Percentiles rank a stretch among this genome's conserved stretches.
These are phyloP conservation scores for Candida sanyaensis DNA, from an alignment of 1,139 yeast genomes.

Conservation along the genomic window DNA sequence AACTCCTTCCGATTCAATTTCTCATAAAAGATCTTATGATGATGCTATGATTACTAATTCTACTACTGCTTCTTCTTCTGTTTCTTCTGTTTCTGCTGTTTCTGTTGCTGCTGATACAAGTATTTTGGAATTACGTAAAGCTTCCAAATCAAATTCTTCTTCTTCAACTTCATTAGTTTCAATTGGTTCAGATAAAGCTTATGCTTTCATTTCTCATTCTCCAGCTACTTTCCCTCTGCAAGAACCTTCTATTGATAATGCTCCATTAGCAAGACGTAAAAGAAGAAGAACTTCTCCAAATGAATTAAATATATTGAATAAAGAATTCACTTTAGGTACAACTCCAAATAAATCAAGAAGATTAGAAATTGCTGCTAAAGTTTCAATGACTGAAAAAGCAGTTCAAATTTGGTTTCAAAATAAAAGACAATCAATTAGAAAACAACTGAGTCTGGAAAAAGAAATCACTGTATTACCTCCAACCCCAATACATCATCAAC, in stretches of 20 bases:
- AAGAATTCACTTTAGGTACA: conserved; percentile 71
- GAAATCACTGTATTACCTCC: conserved; percentile 50
- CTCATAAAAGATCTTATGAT: conserved; percentile 2
- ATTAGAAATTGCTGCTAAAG: conserved; percentile 71
- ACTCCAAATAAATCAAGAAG: conserved; percentile 83
- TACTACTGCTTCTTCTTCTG: too few species aligned
- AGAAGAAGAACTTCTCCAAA: conserved; percentile 92
- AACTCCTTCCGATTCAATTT: conserved; percentile 14
- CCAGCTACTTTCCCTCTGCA: conserved; percentile 82
- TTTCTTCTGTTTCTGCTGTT: too few species aligned
- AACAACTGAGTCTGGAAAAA: conserved; percentile 41
- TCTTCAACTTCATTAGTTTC: conserved; percentile 11
- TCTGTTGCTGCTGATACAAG: conserved; percentile 11
- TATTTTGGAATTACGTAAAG: conserved; percentile 13
- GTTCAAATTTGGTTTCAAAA: conserved; percentile 99
- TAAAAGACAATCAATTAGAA: conserved; percentile 81
- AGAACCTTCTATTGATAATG: conserved; percentile 86
- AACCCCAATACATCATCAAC: conserved; percentile 23
- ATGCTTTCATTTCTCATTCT: conserved; percentile 90
- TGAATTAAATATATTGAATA: conserved; percentile 77
- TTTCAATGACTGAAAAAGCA: conserved; percentile 94
- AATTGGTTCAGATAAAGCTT: conserved; percentile 38
- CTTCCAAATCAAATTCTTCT: conserved; percentile 7
- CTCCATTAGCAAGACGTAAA: conserved; percentile 87
- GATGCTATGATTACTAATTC: background rate